Percentiles rank a stretch among this genome's conserved stretches.
phyloP scores from a whole-genome alignment of 106 monocot species.

The Posidonia australis region DNA sequence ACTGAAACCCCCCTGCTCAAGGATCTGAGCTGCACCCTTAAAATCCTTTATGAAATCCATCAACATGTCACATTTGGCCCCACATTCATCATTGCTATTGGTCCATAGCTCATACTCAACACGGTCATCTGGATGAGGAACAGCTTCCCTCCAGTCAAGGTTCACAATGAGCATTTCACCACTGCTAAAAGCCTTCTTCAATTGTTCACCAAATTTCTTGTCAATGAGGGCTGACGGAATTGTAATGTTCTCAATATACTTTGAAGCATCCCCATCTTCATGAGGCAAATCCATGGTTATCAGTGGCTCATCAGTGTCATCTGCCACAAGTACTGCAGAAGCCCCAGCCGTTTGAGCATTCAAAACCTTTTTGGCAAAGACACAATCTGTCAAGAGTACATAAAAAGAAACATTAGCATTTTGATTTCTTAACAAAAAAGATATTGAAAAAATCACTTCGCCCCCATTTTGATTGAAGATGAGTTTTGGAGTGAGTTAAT shows the following conservation, averaged over 20 bases:
- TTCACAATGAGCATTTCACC: constrained; percentile 94
- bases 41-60: constrained; percentile 84
- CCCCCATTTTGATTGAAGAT: too few species aligned
- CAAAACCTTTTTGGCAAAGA: constrained; percentile 91
- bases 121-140: constrained; percentile 95
- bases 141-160: constrained; percentile 96
- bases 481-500: too few species aligned
- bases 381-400: constrained; percentile 43
- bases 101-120: constrained; percentile 98
- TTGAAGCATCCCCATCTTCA: constrained; percentile 71
- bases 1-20: constrained; percentile 80
- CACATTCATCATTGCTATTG: constrained; percentile 98
- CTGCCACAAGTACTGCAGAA: constrained; percentile 84
- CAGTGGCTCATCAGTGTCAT: constrained; percentile 77
- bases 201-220: constrained; percentile 59
- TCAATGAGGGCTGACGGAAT: constrained; percentile 91
- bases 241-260: constrained; percentile 81
- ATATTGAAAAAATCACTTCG: background rate
- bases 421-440: background rate
- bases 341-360: constrained; percentile 89
- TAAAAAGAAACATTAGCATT: background rate
- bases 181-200: constrained; percentile 56
- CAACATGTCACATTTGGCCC: constrained; percentile 81
- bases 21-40: constrained; percentile 83
- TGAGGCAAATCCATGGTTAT: constrained; percentile 95